A percentile compares a stretch with the other conserved stretches of the same genome.
phyloP scores from a whole-genome alignment of 371 early-diverging fungal species.

The Mortierella sp. region DNA sequence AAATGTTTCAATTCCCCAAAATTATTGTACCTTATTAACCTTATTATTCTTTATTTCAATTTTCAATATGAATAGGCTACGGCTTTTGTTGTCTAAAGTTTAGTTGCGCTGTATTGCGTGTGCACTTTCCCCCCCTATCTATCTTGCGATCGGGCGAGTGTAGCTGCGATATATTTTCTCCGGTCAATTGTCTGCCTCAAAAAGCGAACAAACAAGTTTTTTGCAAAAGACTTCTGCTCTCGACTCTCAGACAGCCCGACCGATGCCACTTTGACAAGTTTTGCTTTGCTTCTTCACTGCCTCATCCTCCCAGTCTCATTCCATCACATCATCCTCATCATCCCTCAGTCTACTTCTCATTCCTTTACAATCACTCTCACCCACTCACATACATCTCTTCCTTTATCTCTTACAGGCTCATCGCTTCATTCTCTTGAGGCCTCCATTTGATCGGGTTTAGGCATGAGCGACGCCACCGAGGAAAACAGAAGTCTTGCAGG shows the following conservation, averaged over 20 bases:
- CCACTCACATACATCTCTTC: background rate
- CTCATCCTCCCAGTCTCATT: constrained; percentile 2
- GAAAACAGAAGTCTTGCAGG: background rate
- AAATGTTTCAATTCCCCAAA: no score
- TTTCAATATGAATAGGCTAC: background rate
- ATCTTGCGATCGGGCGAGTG: background rate
- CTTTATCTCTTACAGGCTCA: background rate
- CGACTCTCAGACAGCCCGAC: background rate
- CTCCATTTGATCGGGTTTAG: background rate
- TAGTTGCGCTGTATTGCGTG: background rate
- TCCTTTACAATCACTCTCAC: background rate
- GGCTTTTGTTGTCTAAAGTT: background rate
- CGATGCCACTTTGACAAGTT: background rate
- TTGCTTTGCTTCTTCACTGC: background rate
- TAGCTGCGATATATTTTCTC: background rate
- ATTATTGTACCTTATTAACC: no score
- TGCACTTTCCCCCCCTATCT: background rate
- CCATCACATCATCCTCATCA: background rate
- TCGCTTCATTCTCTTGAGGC: background rate
- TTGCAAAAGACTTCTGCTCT: constrained; percentile 1
- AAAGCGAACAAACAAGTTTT: constrained; percentile 31
- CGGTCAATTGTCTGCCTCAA: background rate
- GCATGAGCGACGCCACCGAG: constrained; percentile 12
- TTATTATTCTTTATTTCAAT: no score
- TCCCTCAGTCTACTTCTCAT: no score